Evolutionary conservation across 2,329 filamentous ascomycete species (phyloP), one percentile per base, ranked within the genome.

Genomic region (Tolypocladium ophioglossoides): DNA sequence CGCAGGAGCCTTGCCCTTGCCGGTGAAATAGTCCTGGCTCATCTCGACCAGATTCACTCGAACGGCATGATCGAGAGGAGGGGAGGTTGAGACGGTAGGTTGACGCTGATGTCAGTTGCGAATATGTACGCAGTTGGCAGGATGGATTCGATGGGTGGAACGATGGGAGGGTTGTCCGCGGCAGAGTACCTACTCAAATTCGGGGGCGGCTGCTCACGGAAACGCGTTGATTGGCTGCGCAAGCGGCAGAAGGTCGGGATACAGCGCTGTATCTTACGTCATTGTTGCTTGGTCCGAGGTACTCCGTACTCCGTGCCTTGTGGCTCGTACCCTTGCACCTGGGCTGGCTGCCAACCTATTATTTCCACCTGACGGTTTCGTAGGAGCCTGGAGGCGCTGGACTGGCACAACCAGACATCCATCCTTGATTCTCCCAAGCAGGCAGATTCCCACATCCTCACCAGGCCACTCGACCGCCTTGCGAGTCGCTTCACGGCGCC

Each of bases 11-110:
- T 80, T 80, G 61, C 78, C 78, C 70, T 83, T 83, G 59, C 71
- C 72, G 61, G 70, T 73, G 60, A 74, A 76, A 61, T 82, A 78
- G 63, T 83, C 76, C 69, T 83, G 78, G 71, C 78, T 84, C 81
- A 85, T 85, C 58, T 63, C 74, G 65, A 62, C 61, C 56, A 55
- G 55, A 49, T 58, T 57, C 58, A 52, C 58, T 60, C 61, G 59
- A 64, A 59, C 61, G 64, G 64, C 71, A 73, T 74, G 61, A 61
- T 72, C 58, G 58, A 61, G 52, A 46, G 46, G 38, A 37, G 41
- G 32, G 30, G 12, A 18, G 14, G 44, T 38, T 32, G 52, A n/a
- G 18, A 20, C 5, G 40, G 40, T 16, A 22, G 20, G 32, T 38
- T 30, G 32, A 32, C 16, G 24, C 6, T 9, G 41, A 52, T 47